A percentile compares a stretch with the other conserved stretches of the same genome.
Evolutionary conservation across 768 basidiomycete genomes (phyloP).

Genomic region (Boletus rubescentipes): DNA sequence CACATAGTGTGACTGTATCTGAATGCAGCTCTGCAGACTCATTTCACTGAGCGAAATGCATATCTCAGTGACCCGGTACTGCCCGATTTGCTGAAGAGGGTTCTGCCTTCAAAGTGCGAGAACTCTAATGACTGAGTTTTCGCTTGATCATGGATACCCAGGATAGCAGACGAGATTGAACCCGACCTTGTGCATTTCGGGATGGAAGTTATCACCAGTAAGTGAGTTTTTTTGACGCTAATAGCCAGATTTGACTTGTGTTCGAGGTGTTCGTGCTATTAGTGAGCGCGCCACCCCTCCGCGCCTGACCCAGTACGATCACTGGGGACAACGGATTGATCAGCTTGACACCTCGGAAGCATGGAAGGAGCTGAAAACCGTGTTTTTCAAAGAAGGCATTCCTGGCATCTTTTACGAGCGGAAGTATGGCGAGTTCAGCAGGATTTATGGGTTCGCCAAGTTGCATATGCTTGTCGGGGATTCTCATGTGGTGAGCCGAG

Average conservation of each 20-base stretch:
- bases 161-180: conserved; percentile 50
- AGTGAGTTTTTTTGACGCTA: conserved; percentile 14
- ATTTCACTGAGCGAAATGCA: conserved; percentile 56
- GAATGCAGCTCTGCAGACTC: conserved; percentile 36
- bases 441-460: conserved; percentile 67
- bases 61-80: conserved; percentile 63
- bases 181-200: conserved; percentile 63
- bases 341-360: conserved; percentile 67
- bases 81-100: conserved; percentile 55
- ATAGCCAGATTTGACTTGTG: not conserved
- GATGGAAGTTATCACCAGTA: conserved; percentile 51
- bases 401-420: conserved; percentile 70
- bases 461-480: conserved; percentile 60
- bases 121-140: not conserved
- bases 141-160: conserved; percentile 19
- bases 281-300: conserved; percentile 46
- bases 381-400: conserved; percentile 64
- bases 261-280: conserved; percentile 54
- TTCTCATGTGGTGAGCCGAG: conserved; percentile 51
- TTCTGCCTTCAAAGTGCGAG: conserved; percentile 47
- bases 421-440: conserved; percentile 56
- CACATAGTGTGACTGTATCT: not conserved
- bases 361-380: conserved; percentile 66
- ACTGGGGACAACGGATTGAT: conserved; percentile 70
- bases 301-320: conserved; percentile 64